These are phyloP conservation scores for Phtheirospermum japonicum DNA, from an alignment of 257 asterid species.

Conservation along the genomic window DNA sequence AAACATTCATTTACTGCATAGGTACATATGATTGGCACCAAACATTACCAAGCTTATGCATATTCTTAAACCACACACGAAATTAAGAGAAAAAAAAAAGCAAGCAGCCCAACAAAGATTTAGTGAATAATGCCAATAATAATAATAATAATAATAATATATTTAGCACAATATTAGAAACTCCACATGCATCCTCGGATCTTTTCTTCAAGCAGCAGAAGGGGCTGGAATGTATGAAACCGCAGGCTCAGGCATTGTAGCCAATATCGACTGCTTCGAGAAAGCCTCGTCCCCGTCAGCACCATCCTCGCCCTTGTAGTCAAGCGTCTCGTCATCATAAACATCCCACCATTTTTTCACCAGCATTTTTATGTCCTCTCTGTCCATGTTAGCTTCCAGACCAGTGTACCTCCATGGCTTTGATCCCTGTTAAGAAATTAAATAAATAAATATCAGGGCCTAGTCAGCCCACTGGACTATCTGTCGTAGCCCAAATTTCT, in stretches of 20 bases:
- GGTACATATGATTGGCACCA: conserved; percentile 10
- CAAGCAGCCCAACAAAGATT: too few species aligned
- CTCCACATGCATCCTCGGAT: neutral
- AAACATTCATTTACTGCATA: conserved; percentile 10
- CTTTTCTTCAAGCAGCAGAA: conserved; percentile 51
- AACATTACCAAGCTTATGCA: conserved; percentile 9
- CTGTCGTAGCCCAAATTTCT: too few species aligned
- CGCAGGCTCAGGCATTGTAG: conserved; percentile 49
- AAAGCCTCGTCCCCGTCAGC: conserved; percentile 39
- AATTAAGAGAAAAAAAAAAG: too few species aligned
- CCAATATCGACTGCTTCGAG: conserved; percentile 45
- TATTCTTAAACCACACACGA: conserved; percentile 11
- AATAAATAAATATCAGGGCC: too few species aligned
- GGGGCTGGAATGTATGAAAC: conserved; percentile 59
- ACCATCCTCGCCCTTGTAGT: conserved; percentile 48
- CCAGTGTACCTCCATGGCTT: conserved; percentile 77
- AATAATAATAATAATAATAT: too few species aligned
- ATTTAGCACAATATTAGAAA: neutral
- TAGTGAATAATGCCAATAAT: too few species aligned
- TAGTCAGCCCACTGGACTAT: too few species aligned
- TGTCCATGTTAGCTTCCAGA: conserved; percentile 55
- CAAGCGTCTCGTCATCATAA: conserved; percentile 54
- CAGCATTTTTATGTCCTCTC: conserved; percentile 57
- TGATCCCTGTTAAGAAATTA: conserved; percentile 39
- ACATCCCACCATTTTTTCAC: conserved; percentile 72